Conservation (phyloP, 2,329 filamentous ascomycete genomes). For the Neocucurbitaria cava region DNA sequence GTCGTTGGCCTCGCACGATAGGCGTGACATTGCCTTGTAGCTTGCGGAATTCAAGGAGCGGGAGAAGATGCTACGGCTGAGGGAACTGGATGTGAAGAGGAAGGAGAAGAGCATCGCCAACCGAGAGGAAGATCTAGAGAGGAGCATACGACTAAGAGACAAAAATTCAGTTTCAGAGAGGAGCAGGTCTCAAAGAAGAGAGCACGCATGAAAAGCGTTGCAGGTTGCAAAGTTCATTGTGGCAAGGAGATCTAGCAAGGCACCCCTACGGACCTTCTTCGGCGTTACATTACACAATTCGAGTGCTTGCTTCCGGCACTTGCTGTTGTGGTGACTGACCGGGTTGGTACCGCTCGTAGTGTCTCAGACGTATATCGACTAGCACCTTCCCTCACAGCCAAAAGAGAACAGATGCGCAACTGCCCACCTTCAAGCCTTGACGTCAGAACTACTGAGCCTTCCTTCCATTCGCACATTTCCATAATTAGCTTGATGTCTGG, state of each 20-base stretch:
- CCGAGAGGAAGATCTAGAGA: neutral
- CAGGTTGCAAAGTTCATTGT: neutral
- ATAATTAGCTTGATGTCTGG: neutral
- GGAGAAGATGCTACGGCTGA: neutral
- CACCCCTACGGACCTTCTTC: neutral
- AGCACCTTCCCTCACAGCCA: neutral
- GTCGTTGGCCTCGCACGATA: neutral
- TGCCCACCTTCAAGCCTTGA: neutral
- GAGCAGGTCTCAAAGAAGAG: neutral
- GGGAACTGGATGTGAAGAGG: neutral
- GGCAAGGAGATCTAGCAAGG: neutral
- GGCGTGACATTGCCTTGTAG: too few relatives aligned
- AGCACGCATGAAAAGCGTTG: neutral
- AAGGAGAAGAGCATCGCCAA: neutral
- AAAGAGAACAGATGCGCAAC: neutral
- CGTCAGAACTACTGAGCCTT: neutral
- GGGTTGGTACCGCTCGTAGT: neutral
- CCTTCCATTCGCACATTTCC: neutral
- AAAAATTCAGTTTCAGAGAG: slow-evolving; percentile 1
- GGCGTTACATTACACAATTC: neutral
- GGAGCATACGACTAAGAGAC: neutral
- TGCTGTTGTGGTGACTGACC: neutral
- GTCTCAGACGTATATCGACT: neutral
- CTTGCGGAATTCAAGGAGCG: neutral
- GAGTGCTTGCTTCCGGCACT: too few relatives aligned